Percentiles rank a stretch among this genome's conserved stretches.
Conservation (phyloP, 495 filamentous ascomycete genomes). For the Aspergillus indologenus region DNA sequence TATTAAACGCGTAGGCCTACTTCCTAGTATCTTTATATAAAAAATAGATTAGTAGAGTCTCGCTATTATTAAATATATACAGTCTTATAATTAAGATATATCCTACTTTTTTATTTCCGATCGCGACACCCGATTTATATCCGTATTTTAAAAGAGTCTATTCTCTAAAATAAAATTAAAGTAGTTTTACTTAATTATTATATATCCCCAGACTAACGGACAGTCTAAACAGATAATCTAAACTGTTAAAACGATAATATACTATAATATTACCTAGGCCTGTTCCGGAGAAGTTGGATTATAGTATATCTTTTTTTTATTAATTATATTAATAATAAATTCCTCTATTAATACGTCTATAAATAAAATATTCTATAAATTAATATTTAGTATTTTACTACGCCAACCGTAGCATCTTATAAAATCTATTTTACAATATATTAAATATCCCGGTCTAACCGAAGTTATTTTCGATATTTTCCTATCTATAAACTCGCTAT, state of each 20-base stretch:
- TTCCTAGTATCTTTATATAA: neutral
- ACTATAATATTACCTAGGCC: neutral
- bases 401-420: neutral
- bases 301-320: neutral
- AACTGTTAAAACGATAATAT: neutral
- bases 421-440: neutral
- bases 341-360: neutral
- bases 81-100: slow-evolving; percentile 4
- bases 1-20: neutral
- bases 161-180: neutral
- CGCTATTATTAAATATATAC: neutral
- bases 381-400: neutral
- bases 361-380: neutral
- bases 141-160: neutral
- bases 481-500: neutral
- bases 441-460: neutral
- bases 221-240: neutral
- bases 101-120: no score
- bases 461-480: neutral
- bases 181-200: neutral
- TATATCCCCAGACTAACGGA: neutral
- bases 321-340: neutral
- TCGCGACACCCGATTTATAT: neutral
- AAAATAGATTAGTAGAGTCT: neutral
- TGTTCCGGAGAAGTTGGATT: neutral